A percentile compares a stretch with the other conserved stretches of the same genome.
phyloP scores from a whole-genome alignment of 2,329 filamentous ascomycete species.

The Alternaria arbusti region DNA sequence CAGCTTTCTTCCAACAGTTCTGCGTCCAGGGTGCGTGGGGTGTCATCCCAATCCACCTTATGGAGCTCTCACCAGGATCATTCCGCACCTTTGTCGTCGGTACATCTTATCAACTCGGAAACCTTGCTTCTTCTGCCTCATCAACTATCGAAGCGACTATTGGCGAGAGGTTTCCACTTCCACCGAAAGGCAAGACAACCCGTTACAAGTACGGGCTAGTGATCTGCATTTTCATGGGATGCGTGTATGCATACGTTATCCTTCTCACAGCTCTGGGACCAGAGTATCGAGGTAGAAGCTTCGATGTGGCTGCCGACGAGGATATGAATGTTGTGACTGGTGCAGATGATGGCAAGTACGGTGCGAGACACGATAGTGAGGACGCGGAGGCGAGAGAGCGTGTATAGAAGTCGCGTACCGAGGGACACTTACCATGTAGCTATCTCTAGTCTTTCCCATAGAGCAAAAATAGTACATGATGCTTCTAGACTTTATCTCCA shows the following conservation, averaged over 20 bases:
- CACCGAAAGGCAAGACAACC: conserved; percentile 51
- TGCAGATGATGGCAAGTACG: conserved; percentile 12
- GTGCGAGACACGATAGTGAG: conserved; percentile 12
- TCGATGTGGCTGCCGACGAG: conserved; percentile 42
- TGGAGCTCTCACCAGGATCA: conserved; percentile 74
- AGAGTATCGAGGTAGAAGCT: conserved; percentile 51
- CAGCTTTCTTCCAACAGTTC: conserved; percentile 77
- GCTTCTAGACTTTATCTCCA: background rate
- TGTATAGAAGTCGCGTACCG: background rate
- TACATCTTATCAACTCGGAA: conserved; percentile 78
- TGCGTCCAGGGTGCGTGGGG: conserved; percentile 55
- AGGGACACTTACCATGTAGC: background rate
- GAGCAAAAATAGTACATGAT: background rate
- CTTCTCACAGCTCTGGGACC: conserved; percentile 68
- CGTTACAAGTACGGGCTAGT: conserved; percentile 73
- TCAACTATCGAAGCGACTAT: conserved; percentile 79
- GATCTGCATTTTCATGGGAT: conserved; percentile 90
- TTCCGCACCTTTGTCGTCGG: conserved; percentile 79
- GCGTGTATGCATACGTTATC: conserved; percentile 72
- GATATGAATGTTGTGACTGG: conserved; percentile 41
- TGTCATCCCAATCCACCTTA: conserved; percentile 69
- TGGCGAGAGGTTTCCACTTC: conserved; percentile 75
- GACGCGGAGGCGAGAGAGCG: conserved; percentile 2
- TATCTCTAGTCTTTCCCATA: background rate
- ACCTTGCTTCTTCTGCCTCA: conserved; percentile 71